Evolutionary conservation across 2,329 filamentous ascomycete species (phyloP).

Genomic region (Onygenales sp.): DNA sequence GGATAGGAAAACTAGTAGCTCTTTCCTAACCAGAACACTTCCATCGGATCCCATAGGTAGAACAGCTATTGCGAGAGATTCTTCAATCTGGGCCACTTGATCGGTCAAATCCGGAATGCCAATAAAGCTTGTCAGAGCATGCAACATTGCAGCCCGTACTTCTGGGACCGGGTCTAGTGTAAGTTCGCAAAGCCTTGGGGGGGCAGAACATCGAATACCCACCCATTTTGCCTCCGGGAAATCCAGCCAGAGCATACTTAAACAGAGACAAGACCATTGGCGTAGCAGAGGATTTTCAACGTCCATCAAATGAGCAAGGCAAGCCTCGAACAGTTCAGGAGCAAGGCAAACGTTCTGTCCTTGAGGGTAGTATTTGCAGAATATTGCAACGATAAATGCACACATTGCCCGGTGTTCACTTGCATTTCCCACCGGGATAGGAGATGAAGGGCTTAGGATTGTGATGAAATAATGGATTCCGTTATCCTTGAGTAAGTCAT

Average conservation of each 20-base stretch:
- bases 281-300: constrained; percentile 78
- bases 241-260: constrained; percentile 90
- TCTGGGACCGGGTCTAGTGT: constrained; percentile 82
- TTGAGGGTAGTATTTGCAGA: constrained; percentile 89
- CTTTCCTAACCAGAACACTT: constrained; percentile 86
- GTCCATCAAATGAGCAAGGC: constrained; percentile 72
- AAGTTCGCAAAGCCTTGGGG: constrained; percentile 68
- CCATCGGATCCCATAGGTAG: constrained; percentile 90
- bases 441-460: constrained; percentile 76
- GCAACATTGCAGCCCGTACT: constrained; percentile 84
- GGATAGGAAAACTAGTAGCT: constrained; percentile 87
- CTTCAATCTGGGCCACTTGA: constrained; percentile 82
- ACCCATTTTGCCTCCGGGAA: constrained; percentile 91
- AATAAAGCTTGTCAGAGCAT: constrained; percentile 87
- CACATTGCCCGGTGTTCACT: constrained; percentile 98
- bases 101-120: constrained; percentile 88
- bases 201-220: constrained; percentile 81
- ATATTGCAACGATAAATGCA: constrained; percentile 92
- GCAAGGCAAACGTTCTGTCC: constrained; percentile 88
- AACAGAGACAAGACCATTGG: constrained; percentile 91
- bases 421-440: constrained; percentile 74
- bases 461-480: constrained; percentile 95
- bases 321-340: constrained; percentile 82
- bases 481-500: constrained; percentile 90
- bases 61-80: constrained; percentile 79